phyloP scores from a whole-genome alignment of 257 asterid genomes.

The Apocynum venetum region DNA sequence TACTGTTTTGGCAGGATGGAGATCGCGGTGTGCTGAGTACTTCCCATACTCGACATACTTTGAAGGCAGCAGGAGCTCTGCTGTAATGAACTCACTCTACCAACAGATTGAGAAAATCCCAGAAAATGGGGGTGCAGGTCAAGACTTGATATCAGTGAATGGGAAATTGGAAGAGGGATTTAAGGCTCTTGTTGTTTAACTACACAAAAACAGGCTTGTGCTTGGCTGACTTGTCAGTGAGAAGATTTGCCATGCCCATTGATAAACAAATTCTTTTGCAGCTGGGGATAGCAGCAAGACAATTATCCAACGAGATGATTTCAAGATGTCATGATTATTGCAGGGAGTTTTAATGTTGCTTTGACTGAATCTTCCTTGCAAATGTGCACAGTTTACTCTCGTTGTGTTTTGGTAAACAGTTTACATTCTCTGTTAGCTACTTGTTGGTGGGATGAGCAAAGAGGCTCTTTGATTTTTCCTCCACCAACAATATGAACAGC shows the following conservation, averaged over 20 bases:
- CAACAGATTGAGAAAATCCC: constrained; percentile 36
- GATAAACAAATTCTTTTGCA: constrained; percentile 9
- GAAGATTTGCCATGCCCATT: constrained; percentile 12
- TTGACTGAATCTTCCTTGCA: constrained; percentile 22
- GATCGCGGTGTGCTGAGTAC: constrained; percentile 62
- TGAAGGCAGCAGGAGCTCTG: constrained; percentile 73
- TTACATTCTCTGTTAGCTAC: constrained; percentile 26
- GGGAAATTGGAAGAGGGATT: constrained; percentile 59
- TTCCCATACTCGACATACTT: constrained; percentile 74
- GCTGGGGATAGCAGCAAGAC: constrained; percentile 8
- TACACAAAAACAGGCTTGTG: constrained; percentile 4
- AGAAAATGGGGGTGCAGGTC: constrained; percentile 48
- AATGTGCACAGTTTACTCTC: constrained; percentile 29
- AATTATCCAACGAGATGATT: background rate
- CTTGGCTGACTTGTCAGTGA: constrained; percentile 21
- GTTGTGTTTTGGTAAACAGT: constrained; percentile 28
- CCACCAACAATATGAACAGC: constrained; percentile 7
- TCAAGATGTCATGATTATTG: constrained; percentile 1
- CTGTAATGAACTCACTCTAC: constrained; percentile 30
- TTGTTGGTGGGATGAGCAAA: constrained; percentile 20
- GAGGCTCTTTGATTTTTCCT: constrained; percentile 6
- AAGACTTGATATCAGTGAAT: constrained; percentile 27
- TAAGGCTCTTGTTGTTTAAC: constrained; percentile 53
- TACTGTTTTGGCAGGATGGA: constrained; percentile 68
- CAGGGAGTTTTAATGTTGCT: constrained; percentile 16